Base-by-base conservation (phyloP, 2,329 filamentous ascomycete genomes). In the Talaromyces sp. region DNA sequence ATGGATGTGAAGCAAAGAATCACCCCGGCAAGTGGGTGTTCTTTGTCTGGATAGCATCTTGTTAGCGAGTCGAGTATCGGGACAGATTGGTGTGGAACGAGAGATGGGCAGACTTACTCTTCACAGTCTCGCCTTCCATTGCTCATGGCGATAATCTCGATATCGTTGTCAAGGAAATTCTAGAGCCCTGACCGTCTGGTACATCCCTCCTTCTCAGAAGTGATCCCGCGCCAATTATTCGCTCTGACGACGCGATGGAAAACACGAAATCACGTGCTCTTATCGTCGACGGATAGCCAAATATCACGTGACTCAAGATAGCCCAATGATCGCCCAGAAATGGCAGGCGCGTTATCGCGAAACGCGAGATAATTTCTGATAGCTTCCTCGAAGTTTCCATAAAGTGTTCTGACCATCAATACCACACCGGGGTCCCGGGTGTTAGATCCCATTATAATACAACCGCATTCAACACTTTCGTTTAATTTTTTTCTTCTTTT, bases 1-100 rank as follows among this genome's bases (percentile, higher is more conserved):
- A 97, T 89, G 71, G 90, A 93, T 60, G 93, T 97, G 80, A 92
- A 96, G 83, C 93, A 97, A 70, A 97, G 84, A 67, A 95, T 86
- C 62, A 92, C 85, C 70, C 90, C 90, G 68, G 82, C 82, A 70
- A 93, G 85, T 61, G 90, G 89, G 68, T 83, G 82, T 58, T 88
- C 83, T 66, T 84, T 81, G 77, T 89, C 87, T 78, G 62, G 22
- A 62, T 35, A 50, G 27, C 62, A 61, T 56, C 74, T 64, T 76
- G 72, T 54, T 50, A 65, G 27, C 50, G 25, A 50, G 52, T 41
- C 27, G 35, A 41, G 13, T 31, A n/a, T 10, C 37, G 19, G 13
- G 22, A 31, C 10, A 8, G 19, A 61, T 31, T 61, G 56, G 17
- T 50, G 49, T 52, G 17, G 4, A 33, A 33, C 6, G 33, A 11